A percentile compares a stretch with the other conserved stretches of the same genome.
Evolutionary conservation across 176 grass and related monocot genomes (phyloP).

Genomic region (Poa pratensis): DNA sequence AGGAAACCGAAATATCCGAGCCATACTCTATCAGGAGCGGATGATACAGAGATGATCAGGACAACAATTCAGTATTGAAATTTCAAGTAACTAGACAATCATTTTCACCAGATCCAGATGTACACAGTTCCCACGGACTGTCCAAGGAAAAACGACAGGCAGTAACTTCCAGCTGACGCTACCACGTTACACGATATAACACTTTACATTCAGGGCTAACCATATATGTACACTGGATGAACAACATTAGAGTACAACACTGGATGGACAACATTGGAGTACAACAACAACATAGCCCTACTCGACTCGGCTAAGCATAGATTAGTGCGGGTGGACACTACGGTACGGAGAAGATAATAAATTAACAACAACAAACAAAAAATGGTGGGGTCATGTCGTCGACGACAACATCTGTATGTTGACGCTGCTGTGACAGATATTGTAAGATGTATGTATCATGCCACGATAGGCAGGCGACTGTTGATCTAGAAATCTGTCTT

Average conservation of each 20-base stretch:
- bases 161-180: conserved; percentile 38
- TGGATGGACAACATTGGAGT: conserved; percentile 1
- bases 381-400: conserved; percentile 17
- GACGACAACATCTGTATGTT: conserved; percentile 33
- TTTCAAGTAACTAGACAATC: too few relatives aligned
- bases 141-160: too few relatives aligned
- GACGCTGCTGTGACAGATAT: conserved; percentile 36
- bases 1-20: too few relatives aligned
- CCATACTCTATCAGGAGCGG: too few relatives aligned
- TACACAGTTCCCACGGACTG: too few relatives aligned
- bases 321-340: conserved; percentile 44
- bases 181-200: conserved; percentile 44
- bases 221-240: conserved; percentile 53
- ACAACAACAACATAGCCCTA: conserved; percentile 44
- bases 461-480: background rate
- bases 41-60: too few relatives aligned
- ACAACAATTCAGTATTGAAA: too few relatives aligned
- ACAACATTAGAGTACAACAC: conserved; percentile 33
- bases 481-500: conserved; percentile 86
- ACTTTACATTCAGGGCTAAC: conserved; percentile 45
- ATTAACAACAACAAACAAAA: conserved; percentile 48
- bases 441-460: conserved; percentile 46
- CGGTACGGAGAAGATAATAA: conserved; percentile 24
- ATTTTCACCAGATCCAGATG: too few relatives aligned
- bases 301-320: conserved; percentile 31